phyloP scores from a whole-genome alignment of 2,329 filamentous ascomycete species.

The Taxawa tesnikishii region DNA sequence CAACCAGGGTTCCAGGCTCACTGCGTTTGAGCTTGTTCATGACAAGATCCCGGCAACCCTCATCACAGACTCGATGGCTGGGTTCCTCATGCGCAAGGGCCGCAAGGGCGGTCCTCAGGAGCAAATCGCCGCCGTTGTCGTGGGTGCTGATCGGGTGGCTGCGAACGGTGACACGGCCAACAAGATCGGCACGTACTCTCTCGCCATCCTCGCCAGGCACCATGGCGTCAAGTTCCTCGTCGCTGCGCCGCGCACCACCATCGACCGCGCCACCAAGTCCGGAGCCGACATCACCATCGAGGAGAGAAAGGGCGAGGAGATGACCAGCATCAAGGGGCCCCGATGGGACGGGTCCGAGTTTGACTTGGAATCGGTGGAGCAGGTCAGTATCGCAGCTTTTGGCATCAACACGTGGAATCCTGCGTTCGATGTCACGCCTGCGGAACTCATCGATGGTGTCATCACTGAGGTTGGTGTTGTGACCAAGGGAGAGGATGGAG shows the following conservation, averaged over 20 bases:
- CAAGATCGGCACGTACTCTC: constrained; percentile 90
- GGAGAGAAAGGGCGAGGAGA: constrained; percentile 67
- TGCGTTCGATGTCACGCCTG: constrained; percentile 88
- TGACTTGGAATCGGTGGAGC: constrained; percentile 50
- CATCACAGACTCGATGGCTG: constrained; percentile 95
- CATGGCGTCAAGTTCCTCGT: constrained; percentile 93
- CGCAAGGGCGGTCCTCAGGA: constrained; percentile 39
- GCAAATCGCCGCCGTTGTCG: constrained; percentile 75
- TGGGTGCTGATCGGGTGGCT: constrained; percentile 89
- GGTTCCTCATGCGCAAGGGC: constrained; percentile 62
- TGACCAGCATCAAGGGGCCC: constrained; percentile 75
- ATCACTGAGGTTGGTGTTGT: constrained; percentile 87
- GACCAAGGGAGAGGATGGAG: constrained; percentile 59
- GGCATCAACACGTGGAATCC: constrained; percentile 90
- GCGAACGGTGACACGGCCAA: constrained; percentile 97
- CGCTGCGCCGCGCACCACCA: constrained; percentile 85
- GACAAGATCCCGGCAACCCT: constrained; percentile 84
- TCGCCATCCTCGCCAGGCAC: constrained; percentile 78
- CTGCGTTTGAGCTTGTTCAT: constrained; percentile 91
- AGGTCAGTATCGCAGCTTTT: constrained; percentile 65
- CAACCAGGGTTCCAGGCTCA: constrained; percentile 91
- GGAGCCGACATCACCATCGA: constrained; percentile 82
- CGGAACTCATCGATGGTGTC: constrained; percentile 79
- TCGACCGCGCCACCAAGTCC: constrained; percentile 69
- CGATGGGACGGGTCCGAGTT: constrained; percentile 48